Evolutionary conservation across 2,329 filamentous ascomycete genomes (phyloP), one percentile per base, ranked within the genome.

Genomic region (Curvularia verruculosa): DNA sequence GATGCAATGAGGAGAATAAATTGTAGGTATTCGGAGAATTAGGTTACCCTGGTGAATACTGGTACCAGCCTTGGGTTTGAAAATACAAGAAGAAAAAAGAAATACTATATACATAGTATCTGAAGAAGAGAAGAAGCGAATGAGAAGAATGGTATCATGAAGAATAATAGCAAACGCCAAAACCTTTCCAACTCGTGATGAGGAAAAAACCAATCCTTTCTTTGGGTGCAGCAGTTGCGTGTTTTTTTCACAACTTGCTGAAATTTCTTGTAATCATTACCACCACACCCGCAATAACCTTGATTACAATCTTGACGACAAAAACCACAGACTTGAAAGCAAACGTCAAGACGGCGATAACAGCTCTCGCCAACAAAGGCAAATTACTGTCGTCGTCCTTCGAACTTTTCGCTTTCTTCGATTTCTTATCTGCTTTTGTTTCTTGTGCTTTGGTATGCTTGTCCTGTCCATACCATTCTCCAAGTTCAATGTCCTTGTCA

Each of bases 311-410:
- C 48, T 72, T 72, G 6, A 81, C 52, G 41, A 80, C 71, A 59
- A 75, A 80, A 2, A 80, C 75, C 2, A 78, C 71, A 1, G 74
- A 70, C 64, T 79, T 80, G 52, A 81, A 75, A 5, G 70, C 72
- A 60, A 81, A 74, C 0, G 73, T 76, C 31, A 80, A 55, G 23
- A 81, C 58, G 1, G 66, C 67, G 4, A 82, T 70, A 5, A 79
- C 67, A 2, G 72, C 75, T 29, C 76, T 68, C 19, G 77, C 73
- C 12, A 80, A 59, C 26, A 74, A 68, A 12, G 77, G 77, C 37
- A 81, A 54, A 52, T 74, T 75, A 6, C 74, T 69, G 49, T 74
- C 61, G 3, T 75, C 69, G 15, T 74, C 71, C 49, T 69, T 52
- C 49, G 24, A 21, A 13, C 10, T 15, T n/a, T 71, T 64, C 15